Percentiles rank a stretch among this genome's conserved stretches.
phyloP scores from a whole-genome alignment of 2,329 filamentous ascomycete genomes.

The Cyclaneusma minus region DNA sequence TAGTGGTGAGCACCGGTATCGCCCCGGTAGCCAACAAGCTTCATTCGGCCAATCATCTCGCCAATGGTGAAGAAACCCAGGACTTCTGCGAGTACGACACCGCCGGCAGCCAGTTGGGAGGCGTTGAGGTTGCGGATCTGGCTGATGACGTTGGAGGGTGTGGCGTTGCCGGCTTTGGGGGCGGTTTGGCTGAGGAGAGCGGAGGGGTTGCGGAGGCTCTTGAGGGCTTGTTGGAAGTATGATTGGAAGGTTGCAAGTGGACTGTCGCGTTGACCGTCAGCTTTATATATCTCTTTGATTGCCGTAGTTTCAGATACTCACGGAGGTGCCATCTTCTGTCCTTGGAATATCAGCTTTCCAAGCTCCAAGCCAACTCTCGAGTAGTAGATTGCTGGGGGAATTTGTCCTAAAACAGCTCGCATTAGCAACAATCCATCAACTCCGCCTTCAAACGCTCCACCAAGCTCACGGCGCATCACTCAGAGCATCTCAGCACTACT shows the following conservation, averaged over 20 bases:
- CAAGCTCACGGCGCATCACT: slow-evolving; percentile 1
- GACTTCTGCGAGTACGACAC: slow-evolving; percentile 71
- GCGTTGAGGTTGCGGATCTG: slow-evolving; percentile 54
- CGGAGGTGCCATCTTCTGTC: slow-evolving; percentile 89
- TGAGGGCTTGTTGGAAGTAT: slow-evolving; percentile 65
- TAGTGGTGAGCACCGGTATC: slow-evolving; percentile 44
- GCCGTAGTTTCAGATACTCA: slow-evolving; percentile 37
- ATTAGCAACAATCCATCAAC: slow-evolving; percentile 4
- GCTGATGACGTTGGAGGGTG: slow-evolving; percentile 40
- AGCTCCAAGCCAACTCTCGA: slow-evolving; percentile 78
- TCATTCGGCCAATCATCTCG: slow-evolving; percentile 90
- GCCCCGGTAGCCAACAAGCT: slow-evolving; percentile 85
- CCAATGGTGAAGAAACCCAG: slow-evolving; percentile 96
- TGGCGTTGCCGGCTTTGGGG: slow-evolving; percentile 28
- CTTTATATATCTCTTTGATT: slow-evolving; percentile 2
- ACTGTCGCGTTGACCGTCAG: slow-evolving; percentile 27
- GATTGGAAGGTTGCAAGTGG: slow-evolving; percentile 68
- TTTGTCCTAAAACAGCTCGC: slow-evolving; percentile 44
- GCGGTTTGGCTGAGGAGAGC: slow-evolving; percentile 34
- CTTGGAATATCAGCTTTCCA: slow-evolving; percentile 70
- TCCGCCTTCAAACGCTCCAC: slow-evolving; percentile 1
- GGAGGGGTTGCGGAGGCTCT: slow-evolving; percentile 53
- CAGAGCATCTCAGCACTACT: slow-evolving; percentile 22
- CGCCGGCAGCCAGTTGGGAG: slow-evolving; percentile 55
- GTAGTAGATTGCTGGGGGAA: slow-evolving; percentile 84